These are phyloP conservation scores for Salix koriyanagi DNA, from an alignment of 345 rosid species.

Conservation along the genomic window DNA sequence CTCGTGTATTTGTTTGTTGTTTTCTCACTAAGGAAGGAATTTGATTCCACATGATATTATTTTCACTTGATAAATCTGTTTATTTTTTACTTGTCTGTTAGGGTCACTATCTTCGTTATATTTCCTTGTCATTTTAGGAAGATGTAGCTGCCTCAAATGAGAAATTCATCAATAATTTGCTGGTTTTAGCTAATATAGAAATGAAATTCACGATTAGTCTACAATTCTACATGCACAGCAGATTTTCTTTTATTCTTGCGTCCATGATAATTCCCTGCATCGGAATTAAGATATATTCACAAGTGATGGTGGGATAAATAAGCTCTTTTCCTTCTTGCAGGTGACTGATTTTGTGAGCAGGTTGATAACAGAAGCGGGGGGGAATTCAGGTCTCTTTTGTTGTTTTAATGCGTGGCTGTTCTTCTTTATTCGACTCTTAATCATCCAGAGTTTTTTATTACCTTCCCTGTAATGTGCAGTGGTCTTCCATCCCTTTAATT, in stretches of 20 bases:
- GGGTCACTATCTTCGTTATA: not conserved
- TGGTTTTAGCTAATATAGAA: not conserved
- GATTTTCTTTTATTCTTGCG: not conserved
- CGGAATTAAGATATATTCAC: not conserved
- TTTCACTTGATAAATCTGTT: not conserved
- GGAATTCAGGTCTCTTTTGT: conserved; percentile 1
- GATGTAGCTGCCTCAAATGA: not conserved
- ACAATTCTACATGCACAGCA: no score
- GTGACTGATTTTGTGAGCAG: conserved; percentile 12
- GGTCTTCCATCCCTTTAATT: conserved; percentile 6
- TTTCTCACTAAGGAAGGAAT: not conserved
- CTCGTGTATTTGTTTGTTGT: not conserved
- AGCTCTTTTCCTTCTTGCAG: conserved; percentile 16
- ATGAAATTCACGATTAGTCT: not conserved
- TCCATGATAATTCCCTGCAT: not conserved
- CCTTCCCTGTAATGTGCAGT: conserved; percentile 3
- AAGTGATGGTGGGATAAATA: not conserved
- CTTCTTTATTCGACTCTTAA: not conserved
- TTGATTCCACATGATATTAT: not conserved
- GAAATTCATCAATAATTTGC: not conserved
- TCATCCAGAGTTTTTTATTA: not conserved
- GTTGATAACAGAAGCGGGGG: conserved; percentile 11
- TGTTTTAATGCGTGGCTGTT: conserved; percentile 11
- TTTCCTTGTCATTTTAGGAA: not conserved
- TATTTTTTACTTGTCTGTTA: not conserved